phyloP scores from a whole-genome alignment of 1,284 basidiomycete genomes.

The Baeospora myosura region DNA sequence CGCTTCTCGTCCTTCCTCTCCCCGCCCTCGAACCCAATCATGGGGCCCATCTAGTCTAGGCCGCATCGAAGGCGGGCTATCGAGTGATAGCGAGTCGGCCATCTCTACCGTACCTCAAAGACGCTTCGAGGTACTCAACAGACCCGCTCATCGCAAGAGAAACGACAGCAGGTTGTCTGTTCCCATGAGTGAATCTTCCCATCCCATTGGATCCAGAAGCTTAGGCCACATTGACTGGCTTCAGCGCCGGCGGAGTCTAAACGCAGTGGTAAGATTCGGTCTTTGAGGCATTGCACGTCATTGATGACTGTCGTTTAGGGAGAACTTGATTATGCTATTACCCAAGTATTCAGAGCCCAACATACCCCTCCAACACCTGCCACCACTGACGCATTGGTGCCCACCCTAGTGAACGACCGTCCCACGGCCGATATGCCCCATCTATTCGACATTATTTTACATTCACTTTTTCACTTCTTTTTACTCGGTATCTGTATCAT shows the following conservation, averaged over 20 bases:
- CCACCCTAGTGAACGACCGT: slow-evolving; percentile 21
- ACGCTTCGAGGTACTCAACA: slow-evolving; percentile 67
- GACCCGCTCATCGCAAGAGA: slow-evolving; percentile 43
- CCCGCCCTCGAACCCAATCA: slow-evolving; percentile 41
- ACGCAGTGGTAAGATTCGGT: slow-evolving; percentile 49
- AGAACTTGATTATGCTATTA: slow-evolving; percentile 58
- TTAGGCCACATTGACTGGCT: slow-evolving; percentile 72
- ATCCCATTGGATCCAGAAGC: slow-evolving; percentile 33
- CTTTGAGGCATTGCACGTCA: too few species aligned
- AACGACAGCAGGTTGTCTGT: slow-evolving; percentile 38
- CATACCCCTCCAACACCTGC: slow-evolving; percentile 40
- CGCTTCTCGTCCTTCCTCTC: slow-evolving; percentile 38
- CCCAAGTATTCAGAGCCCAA: slow-evolving; percentile 37
- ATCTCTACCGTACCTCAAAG: slow-evolving; percentile 36
- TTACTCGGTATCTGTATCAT: slow-evolving; percentile 53
- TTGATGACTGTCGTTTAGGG: slow-evolving; percentile 34
- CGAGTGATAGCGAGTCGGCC: slow-evolving; percentile 44
- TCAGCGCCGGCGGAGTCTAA: slow-evolving; percentile 58
- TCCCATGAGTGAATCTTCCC: slow-evolving; percentile 22
- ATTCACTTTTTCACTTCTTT: slow-evolving; percentile 47
- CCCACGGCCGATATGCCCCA: slow-evolving; percentile 31
- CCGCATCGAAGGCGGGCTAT: slow-evolving; percentile 36
- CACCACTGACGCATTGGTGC: slow-evolving; percentile 42
- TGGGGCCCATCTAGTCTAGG: slow-evolving; percentile 45
- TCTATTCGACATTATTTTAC: slow-evolving; percentile 34